Evolutionary conservation across 768 basidiomycete genomes (phyloP).

Genomic region (Suillus brevipes): DNA sequence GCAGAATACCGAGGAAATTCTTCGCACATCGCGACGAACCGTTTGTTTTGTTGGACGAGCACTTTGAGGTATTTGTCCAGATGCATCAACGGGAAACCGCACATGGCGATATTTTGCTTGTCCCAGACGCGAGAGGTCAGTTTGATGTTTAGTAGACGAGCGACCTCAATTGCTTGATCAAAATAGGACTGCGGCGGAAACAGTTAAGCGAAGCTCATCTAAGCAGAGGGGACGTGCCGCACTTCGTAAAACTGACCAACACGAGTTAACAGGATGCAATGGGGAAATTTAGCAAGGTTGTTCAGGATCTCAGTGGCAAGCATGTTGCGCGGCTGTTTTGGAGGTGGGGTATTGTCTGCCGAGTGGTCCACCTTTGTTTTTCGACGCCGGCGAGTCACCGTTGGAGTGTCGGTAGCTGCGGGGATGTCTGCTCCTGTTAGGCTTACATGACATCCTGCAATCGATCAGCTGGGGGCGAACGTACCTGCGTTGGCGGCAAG

Average conservation of each 20-base stretch:
- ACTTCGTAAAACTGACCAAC: constrained; percentile 98
- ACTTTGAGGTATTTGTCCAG: constrained; percentile 86
- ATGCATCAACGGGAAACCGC: constrained; percentile 86
- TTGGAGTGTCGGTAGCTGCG: neutral
- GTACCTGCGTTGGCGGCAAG: neutral
- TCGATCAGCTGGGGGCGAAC: neutral
- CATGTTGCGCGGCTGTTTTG: constrained; percentile 40
- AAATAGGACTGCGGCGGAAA: constrained; percentile 76
- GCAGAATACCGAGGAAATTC: constrained; percentile 65
- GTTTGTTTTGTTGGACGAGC: constrained; percentile 78
- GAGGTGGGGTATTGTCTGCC: constrained; percentile 1
- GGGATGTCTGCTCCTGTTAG: neutral
- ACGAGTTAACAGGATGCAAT: constrained; percentile 86
- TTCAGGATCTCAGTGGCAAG: constrained; percentile 70
- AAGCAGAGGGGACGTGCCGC: constrained; percentile 15
- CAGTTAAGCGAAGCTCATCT: constrained; percentile 12
- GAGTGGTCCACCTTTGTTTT: neutral
- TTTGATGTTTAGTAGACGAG: constrained; percentile 79
- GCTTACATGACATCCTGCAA: no score
- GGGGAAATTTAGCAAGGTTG: constrained; percentile 77
- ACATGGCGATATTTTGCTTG: constrained; percentile 72
- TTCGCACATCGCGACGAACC: constrained; percentile 92
- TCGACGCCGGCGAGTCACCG: neutral
- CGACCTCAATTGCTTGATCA: constrained; percentile 80
- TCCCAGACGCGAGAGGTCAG: constrained; percentile 77